These are phyloP conservation scores for Mycena filopes DNA, from an alignment of 768 basidiomycete genomes.

Conservation along the genomic window DNA sequence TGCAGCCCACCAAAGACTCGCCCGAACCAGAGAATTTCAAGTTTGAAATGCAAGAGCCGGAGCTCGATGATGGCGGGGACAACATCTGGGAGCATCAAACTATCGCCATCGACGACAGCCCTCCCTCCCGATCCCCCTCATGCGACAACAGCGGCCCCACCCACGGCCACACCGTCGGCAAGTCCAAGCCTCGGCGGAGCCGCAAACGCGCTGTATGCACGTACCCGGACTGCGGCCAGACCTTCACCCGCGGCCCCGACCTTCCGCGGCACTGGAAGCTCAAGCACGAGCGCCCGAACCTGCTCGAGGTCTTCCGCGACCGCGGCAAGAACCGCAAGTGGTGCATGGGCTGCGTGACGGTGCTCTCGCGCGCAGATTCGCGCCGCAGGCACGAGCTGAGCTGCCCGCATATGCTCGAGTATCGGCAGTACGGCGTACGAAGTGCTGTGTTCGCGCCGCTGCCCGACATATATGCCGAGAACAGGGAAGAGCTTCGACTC, in stretches of 20 bases:
- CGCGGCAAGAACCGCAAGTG: not conserved
- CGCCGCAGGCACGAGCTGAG: slow-evolving; percentile 14
- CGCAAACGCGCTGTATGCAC: not conserved
- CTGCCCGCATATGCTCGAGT: not conserved
- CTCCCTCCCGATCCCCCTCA: not conserved
- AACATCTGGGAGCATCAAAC: not conserved
- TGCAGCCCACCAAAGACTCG: not conserved
- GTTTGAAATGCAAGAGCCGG: not conserved
- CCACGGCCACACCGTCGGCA: slow-evolving; percentile 15
- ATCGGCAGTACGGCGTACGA: not conserved
- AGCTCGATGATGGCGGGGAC: not conserved
- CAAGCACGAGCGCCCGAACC: not conserved
- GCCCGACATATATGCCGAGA: slow-evolving; percentile 16
- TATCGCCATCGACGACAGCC: slow-evolving; percentile 1
- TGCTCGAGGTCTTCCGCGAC: not conserved
- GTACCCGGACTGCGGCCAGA: not conserved
- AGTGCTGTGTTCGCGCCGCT: slow-evolving; percentile 4
- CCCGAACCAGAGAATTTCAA: not conserved
- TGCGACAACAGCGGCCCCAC: not conserved
- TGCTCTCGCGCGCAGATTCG: slow-evolving; percentile 14
- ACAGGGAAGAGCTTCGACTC: not conserved
- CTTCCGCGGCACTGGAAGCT: not conserved
- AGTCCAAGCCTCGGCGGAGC: not conserved
- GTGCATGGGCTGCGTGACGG: slow-evolving; percentile 19
- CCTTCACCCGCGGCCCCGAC: slow-evolving; percentile 3